Evolutionary conservation across 2,329 filamentous ascomycete species (phyloP).

Genomic region (Microdochium bolleyi): DNA sequence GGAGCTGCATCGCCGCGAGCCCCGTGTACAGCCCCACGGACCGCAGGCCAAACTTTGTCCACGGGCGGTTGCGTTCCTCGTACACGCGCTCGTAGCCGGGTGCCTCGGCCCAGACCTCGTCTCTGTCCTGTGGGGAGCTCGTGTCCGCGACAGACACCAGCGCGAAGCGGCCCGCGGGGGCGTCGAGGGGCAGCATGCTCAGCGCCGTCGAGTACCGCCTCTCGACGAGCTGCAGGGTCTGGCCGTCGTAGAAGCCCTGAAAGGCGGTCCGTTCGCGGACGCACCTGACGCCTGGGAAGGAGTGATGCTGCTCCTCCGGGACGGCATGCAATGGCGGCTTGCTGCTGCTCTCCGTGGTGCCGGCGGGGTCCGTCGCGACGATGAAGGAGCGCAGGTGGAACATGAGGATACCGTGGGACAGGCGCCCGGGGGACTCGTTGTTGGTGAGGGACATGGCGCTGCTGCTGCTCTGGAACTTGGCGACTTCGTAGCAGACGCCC

Average conservation of each 20-base stretch:
- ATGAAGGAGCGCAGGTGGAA: not conserved
- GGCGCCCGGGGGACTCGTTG: not conserved
- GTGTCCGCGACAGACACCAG: not conserved
- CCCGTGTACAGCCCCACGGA: not conserved
- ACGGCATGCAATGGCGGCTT: too few relatives aligned
- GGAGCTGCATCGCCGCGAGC: not conserved
- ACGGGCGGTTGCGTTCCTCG: not conserved
- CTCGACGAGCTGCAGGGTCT: not conserved
- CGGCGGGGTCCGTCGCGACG: too few relatives aligned
- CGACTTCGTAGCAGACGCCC: not conserved
- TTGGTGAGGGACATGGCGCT: not conserved
- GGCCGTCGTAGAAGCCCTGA: not conserved
- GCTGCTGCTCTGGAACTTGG: not conserved
- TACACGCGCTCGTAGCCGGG: not conserved
- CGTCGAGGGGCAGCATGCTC: not conserved
- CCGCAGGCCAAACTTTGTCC: not conserved
- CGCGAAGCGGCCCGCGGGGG: not conserved
- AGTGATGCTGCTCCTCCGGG: too few relatives aligned
- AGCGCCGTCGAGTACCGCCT: not conserved
- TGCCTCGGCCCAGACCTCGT: not conserved
- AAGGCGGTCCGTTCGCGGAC: not conserved
- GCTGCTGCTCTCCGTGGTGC: too few relatives aligned
- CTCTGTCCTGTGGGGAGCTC: not conserved
- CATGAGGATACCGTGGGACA: not conserved
- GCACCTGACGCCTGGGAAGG: not conserved